phyloP scores from a whole-genome alignment of 2,329 filamentous ascomycete species.

The Colletotrichum tropicicola region DNA sequence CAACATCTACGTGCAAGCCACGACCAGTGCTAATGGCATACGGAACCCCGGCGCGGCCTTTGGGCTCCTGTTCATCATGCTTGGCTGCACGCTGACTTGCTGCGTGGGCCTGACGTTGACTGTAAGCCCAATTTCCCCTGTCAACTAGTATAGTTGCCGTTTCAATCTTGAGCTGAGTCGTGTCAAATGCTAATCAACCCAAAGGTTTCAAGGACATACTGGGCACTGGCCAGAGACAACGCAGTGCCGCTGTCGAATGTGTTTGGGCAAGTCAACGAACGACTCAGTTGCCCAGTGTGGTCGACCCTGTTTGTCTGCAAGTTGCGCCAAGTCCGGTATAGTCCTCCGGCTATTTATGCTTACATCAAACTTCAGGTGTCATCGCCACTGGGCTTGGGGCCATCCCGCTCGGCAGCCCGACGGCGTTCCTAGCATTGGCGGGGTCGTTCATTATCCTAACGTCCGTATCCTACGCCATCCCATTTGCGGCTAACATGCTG shows the following conservation, averaged over 20 bases:
- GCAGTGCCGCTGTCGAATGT: slow-evolving; percentile 61
- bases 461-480: slow-evolving; percentile 61
- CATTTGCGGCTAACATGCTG: slow-evolving; percentile 59
- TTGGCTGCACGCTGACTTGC: slow-evolving; percentile 59
- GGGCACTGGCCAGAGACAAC: slow-evolving; percentile 66
- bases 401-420: slow-evolving; percentile 62
- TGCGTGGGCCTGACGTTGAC: slow-evolving; percentile 62
- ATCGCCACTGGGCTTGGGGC: slow-evolving; percentile 63
- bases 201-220: slow-evolving; percentile 48
- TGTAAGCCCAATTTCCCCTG: slow-evolving; percentile 18
- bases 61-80: slow-evolving; percentile 65
- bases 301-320: slow-evolving; percentile 61
- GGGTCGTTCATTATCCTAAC: slow-evolving; percentile 67
- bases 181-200: background rate
- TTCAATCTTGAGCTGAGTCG: too few relatives aligned
- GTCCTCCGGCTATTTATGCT: too few relatives aligned
- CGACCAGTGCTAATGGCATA: slow-evolving; percentile 50
- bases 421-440: slow-evolving; percentile 65
- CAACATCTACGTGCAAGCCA: slow-evolving; percentile 69
- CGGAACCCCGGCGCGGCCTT: slow-evolving; percentile 62
- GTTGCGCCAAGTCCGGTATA: background rate
- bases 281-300: slow-evolving; percentile 66
- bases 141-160: too few relatives aligned
- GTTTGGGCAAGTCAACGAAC: slow-evolving; percentile 52
- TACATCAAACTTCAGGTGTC: slow-evolving; percentile 37